Evolutionary conservation across 208 protist species (phyloP).

Genomic region (Leishmania arabica): DNA sequence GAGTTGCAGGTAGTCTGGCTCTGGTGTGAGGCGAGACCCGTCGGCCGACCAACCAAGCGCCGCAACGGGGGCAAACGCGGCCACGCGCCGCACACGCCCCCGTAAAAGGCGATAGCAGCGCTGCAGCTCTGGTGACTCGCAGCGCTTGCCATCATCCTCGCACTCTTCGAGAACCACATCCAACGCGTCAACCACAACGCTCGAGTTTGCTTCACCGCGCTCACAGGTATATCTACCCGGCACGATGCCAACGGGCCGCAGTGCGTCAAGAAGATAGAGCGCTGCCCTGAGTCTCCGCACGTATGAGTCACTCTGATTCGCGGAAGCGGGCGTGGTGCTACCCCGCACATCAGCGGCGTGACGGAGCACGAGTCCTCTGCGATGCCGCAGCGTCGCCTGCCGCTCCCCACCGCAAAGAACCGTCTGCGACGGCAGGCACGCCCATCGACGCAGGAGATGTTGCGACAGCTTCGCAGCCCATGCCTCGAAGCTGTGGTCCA

Average conservation of each 20-base stretch:
- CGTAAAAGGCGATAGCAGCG: background rate
- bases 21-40: background rate
- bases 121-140: background rate
- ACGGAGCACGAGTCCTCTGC: background rate
- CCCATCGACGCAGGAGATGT: background rate
- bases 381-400: slow-evolving; percentile 9
- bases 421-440: background rate
- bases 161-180: slow-evolving; percentile 1
- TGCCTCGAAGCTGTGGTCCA: background rate
- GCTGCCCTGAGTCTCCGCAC: background rate
- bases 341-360: background rate
- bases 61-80: background rate
- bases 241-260: background rate
- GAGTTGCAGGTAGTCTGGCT: slow-evolving; percentile 1
- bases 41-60: background rate
- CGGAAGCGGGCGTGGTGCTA: background rate
- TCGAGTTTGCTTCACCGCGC: background rate
- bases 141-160: background rate
- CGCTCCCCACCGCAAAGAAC: slow-evolving; percentile 6
- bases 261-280: slow-evolving; percentile 2
- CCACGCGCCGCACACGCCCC: background rate
- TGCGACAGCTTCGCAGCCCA: background rate
- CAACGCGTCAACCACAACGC: slow-evolving; percentile 3
- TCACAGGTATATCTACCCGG: background rate
- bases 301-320: background rate